Evolutionary conservation across 2,329 filamentous ascomycete species (phyloP), one percentile per base, ranked within the genome.

Genomic region (Torrubiellomyces zombiae): DNA sequence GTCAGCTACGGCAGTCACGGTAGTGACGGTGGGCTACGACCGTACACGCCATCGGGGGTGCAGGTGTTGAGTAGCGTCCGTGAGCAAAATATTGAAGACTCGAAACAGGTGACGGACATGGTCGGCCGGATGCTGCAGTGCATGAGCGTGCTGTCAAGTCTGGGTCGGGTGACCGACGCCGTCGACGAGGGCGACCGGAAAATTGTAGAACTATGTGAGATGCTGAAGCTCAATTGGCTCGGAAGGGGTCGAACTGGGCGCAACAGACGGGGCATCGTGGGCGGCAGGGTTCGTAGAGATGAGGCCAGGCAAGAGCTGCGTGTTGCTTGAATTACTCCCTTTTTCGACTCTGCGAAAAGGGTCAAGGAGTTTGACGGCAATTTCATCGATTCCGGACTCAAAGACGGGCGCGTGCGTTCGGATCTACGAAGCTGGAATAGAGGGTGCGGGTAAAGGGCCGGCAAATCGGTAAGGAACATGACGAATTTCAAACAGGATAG

Each of bases 51-150:
- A 3, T 53, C 51, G 24, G 45, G 42, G 29, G 34, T 48, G 22
- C 44, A 50, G 23, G 43, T 44, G 4, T 43, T 56, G 13, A 50
- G 47, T 27, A 58, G 54, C 32, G 45, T 62, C 24, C 58, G 61
- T 28, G 62, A 72, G 40, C 64, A 69, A 39, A 70, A 70, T 42
- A 55, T 69, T 9, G 67, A 75, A 45, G 68, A 77, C 40, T 75
- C 71, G 24, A 67, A 81, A 44, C 72, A 89, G 43, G 72, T 95
- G 27, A 93, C 89, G 1, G 85, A 95, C 38, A 93, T 86, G 38
- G 85, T 94, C 1, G 89, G 83, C 0, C 64, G 86, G 25, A 92
- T 98, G 81, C 59, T 98, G 34, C 89, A 98, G 55, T 98, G 89
- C 49, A 76, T 95, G 50, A 86, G 77, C 45, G 83, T 98, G 6